Evolutionary conservation across 768 basidiomycete genomes (phyloP), one percentile per base, ranked within the genome.

Genomic region (Vishniacozyma victoriae): DNA sequence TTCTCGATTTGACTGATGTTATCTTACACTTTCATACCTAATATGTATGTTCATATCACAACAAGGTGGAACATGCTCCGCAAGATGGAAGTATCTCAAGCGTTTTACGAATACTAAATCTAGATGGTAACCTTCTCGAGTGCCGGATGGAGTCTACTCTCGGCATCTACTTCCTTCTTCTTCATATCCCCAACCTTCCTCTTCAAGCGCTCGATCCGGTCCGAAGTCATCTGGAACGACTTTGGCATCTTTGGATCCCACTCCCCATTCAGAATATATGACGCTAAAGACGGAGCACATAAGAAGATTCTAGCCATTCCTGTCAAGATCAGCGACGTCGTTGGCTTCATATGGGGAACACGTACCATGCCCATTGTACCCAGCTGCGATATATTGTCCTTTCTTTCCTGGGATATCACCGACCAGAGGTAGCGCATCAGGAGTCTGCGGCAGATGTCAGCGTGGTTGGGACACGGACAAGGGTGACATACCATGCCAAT

Each of bases 221-320:
- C 59, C 6, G 47, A 46, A 2, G 56, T 60, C 20, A 58, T 48
- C 12, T 41, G 31, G 52, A 62, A 62, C 16, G 59, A 51, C 4
- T 33, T 29, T 3, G 65, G 65, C 41, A 67, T 44, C 11, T 48
- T 55, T 3, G 44, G 31, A 18, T 61, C 62, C 60, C 55, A 67
- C 23, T 49, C 42, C 5, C 57, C 62, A 7, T 43, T 44, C 24
- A 48, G 35, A 14, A 67, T 55, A 39, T 54, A 42, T 16, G 27
- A 20, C 4, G 62, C 65, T 6, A 64, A 46, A 4, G 54, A 44
- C 3, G 65, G 65, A 3, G 60, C 65, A 46, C 65, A 67, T 18
- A 52, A 46, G 52, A 64, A 64, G 50, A 67, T 67, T 3, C 65
- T 46, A 18, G 65, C 65, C 65, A 62, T 59, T 7, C 57, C 50